A percentile compares a stretch with the other conserved stretches of the same genome.
phyloP scores from a whole-genome alignment of 176 grass and related monocot species.

The Eremochloa ophiuroides region DNA sequence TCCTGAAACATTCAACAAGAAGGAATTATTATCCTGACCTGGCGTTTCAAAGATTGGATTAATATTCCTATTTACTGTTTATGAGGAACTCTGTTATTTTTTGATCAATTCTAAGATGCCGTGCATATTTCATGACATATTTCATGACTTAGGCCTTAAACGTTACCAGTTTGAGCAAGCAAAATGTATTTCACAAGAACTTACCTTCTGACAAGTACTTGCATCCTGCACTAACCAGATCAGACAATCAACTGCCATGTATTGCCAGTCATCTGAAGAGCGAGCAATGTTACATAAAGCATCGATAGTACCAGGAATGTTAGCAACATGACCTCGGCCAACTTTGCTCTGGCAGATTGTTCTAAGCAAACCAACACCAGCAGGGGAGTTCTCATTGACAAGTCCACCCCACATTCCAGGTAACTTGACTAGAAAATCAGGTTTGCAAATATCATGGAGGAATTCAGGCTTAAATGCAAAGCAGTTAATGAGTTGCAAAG shows the following conservation, averaged over 20 bases:
- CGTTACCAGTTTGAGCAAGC: neutral
- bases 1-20: neutral
- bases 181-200: slow-evolving; percentile 7
- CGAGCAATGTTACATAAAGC: slow-evolving; percentile 94
- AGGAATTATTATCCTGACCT: neutral
- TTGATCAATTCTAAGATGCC: slow-evolving; percentile 4
- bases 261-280: slow-evolving; percentile 99
- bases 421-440: slow-evolving; percentile 80
- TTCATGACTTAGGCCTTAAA: slow-evolving; percentile 14
- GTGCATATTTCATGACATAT: slow-evolving; percentile 5
- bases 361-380: slow-evolving; percentile 89
- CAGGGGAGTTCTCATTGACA: slow-evolving; percentile 97
- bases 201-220: slow-evolving; percentile 87
- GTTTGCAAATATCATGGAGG: slow-evolving; percentile 88
- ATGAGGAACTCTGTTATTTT: neutral
- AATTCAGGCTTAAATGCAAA: slow-evolving; percentile 98
- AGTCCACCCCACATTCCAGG: slow-evolving; percentile 99
- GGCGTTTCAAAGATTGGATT: slow-evolving; percentile 8
- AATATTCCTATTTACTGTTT: neutral
- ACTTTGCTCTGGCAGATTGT: slow-evolving; percentile 93
- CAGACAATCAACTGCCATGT: slow-evolving; percentile 98
- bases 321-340: slow-evolving; percentile 74
- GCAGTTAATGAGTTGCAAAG: slow-evolving; percentile 96
- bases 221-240: slow-evolving; percentile 91
- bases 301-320: slow-evolving; percentile 65